Evolutionary conservation across 2,329 filamentous ascomycete genomes (phyloP), one percentile per base, ranked within the genome.

Genomic region (Talaromyces rugulosus): DNA sequence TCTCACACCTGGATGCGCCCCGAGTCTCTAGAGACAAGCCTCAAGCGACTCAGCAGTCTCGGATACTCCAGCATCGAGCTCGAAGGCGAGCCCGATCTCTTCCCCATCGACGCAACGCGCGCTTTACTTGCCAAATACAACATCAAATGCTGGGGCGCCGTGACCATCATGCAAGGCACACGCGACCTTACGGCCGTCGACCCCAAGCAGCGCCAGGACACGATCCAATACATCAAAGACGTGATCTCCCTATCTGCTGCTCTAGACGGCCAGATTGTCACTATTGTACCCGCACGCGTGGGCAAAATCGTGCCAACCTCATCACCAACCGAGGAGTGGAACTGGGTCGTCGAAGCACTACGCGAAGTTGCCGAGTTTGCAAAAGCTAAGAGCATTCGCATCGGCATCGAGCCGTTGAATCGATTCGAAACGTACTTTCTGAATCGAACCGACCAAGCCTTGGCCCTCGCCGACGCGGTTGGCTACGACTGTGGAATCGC

Each of bases 1-100:
- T 47, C 60, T 11, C 60, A 62, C 31, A 58, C 55, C 30, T 62
- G 60, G 60, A 62, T 62, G 50, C 60, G 60, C 28, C 60, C 55
- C 16, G 60, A 62, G 55, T 52, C 55, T 18, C 47, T 61, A 16
- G 55, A 62, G 42, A 62, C 34, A 31, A 58, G 54, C 5, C 23
- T 62, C 27, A 52, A 53, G 5, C 60, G 60, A 11, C 60, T 61
- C 16, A 58, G 55, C 47, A 54, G 23, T 9, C 60, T 61, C n/a
- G 60, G 55, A 40, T 61, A 58, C 47, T 40, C 60, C 16, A 57
- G 60, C 44, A 57, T 61, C 33, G 60, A 61, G 33, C 54, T 61
- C 55, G 60, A 61, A 58, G 60, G 60, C 42, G 59, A 61, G 33
- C 59, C 59, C 23, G 27, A 50, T 7, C 30, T 51, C 18, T 61